Evolutionary conservation across 164 flowering plant genomes (phyloP), one percentile per base, ranked within the genome.

Genomic region (Liquidambar formosana): DNA sequence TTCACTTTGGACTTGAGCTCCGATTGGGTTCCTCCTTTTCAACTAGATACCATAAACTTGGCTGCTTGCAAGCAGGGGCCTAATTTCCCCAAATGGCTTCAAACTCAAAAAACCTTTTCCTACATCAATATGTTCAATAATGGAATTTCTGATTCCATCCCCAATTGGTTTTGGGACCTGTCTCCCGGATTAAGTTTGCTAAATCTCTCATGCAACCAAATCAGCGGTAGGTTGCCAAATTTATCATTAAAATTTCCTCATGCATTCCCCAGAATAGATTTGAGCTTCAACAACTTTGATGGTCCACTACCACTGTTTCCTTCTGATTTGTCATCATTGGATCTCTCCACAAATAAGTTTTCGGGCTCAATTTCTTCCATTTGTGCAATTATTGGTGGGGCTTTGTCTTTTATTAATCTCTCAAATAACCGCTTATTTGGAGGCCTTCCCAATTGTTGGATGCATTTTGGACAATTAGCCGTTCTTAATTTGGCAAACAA

Each of bases 1-100:
- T 11, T 75, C 23, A 15, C 63, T 2, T 45, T 79, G 12, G 67
- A 61, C n/a, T 22, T 73, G 15, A 54, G 38, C 10, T 44, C 61
- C 1, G 47, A 68, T 26, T 77, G 81, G 77, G 14, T 65, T 46
- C 81, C 79, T 0, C 75, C 74, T 12, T 81, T 81, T 43, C 76
- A 73, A 25, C 71, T 76, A 1, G 12, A 63, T 2, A 0, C 0
- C 5, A 13, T 81, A 18, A 0, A 0, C 0, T 4, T 72, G 21
- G 4, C 38, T 0, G 15, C 41, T 22, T 79, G 80, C 69, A 68
- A 70, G 16, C 6, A 79, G 53, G 82, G 79, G 0, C 65, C 70
- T 3, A 22, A 10, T 10, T 67, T 78, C 16, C 78, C 78, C 1
- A 15, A 15, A 5, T 78, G 84, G 81, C 49, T 78, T 49, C 67